Conservation (phyloP, 164 flowering plant species). For the Hamamelis virginiana region DNA sequence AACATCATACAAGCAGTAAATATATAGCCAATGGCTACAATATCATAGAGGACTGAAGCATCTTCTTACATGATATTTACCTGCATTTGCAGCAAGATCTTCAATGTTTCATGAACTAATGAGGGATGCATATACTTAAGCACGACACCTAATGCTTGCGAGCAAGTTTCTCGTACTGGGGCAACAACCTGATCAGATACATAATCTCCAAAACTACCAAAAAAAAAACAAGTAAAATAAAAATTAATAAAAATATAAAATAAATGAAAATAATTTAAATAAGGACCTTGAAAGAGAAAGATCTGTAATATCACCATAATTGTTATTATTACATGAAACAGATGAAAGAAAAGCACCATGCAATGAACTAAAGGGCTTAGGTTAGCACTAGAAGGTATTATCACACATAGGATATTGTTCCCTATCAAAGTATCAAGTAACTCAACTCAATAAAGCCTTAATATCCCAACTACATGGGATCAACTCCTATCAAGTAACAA, state of each 20-base stretch:
- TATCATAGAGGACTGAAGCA: constrained; percentile 3
- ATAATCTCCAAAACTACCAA: constrained; percentile 92
- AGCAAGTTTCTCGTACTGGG: constrained; percentile 99
- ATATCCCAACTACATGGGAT: too few species aligned
- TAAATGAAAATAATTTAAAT: neutral
- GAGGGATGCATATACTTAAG: constrained; percentile 91
- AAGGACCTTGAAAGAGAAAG: neutral
- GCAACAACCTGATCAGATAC: constrained; percentile 99
- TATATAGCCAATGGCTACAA: neutral
- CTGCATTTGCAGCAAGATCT: constrained; percentile 92
- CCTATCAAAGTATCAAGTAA: too few species aligned
- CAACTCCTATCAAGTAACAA: neutral
- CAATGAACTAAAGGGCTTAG: neutral
- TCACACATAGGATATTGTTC: neutral
- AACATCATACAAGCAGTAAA: constrained; percentile 1
- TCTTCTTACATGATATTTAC: constrained; percentile 38
- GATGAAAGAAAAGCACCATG: neutral
- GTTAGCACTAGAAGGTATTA: neutral
- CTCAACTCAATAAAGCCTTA: too few species aligned
- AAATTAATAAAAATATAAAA: neutral
- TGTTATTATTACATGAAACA: neutral
- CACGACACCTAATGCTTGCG: constrained; percentile 95
- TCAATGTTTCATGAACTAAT: constrained; percentile 75
- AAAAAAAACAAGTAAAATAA: neutral
- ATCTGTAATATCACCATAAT: too few species aligned